Percentiles rank a stretch among this genome's conserved stretches.
Evolutionary conservation across 2,329 filamentous ascomycete species (phyloP).

Genomic region (Colletotrichum siamense): DNA sequence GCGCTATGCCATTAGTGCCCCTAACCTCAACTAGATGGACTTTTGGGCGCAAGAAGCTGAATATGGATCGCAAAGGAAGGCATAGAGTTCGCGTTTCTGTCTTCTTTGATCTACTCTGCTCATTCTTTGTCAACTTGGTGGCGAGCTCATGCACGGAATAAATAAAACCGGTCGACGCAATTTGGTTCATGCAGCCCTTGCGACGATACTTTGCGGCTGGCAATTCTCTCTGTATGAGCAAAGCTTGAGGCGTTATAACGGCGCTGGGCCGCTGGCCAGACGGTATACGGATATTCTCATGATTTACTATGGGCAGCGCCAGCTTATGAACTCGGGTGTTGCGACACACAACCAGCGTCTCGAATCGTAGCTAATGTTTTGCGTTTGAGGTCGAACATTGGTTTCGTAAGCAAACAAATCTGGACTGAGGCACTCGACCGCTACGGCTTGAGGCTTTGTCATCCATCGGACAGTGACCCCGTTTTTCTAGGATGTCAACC

Average conservation of each 20-base stretch:
- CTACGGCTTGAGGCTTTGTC: neutral
- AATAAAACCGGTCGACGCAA: accelerated
- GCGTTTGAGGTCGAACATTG: neutral
- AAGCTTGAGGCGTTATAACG: neutral
- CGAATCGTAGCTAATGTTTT: neutral
- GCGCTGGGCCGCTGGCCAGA: neutral
- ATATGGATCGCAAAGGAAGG: neutral
- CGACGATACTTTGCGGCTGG: neutral
- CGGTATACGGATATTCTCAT: neutral
- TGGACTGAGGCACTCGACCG: neutral
- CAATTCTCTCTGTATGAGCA: neutral
- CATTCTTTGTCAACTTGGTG: neutral
- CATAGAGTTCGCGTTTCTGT: neutral
- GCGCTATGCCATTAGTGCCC: neutral
- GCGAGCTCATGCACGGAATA: neutral
- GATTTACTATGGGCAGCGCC: neutral
- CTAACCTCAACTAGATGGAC: neutral
- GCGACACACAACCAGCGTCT: neutral
- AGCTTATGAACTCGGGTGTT: neutral
- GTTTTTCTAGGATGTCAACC: neutral
- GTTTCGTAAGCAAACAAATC: neutral
- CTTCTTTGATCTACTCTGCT: neutral
- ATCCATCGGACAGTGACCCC: neutral
- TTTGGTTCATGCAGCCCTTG: neutral
- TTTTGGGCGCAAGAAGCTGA: neutral